Evolutionary conservation across 306 rosid species (phyloP), one percentile per base, ranked within the genome.

Genomic region (Quillaja saponaria): DNA sequence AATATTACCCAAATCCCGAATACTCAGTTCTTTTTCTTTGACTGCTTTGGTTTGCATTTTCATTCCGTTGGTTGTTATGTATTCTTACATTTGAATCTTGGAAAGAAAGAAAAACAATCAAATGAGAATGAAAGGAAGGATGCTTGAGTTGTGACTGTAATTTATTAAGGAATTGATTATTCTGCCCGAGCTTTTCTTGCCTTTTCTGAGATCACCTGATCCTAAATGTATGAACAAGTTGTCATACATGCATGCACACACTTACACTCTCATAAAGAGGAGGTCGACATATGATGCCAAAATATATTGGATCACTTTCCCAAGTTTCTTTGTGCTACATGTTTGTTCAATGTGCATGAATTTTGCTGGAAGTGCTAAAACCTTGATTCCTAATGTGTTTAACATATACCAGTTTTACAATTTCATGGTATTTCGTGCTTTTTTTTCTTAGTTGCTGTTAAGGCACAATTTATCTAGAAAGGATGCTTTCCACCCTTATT

Each of bases 1-100:
- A 14, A 17, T 17, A 39, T 31, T 40, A 20, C 11, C 19, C 52
- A 28, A 34, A 15, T 55, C 1, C 34, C 28, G 46, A 20, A 46
- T 67, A 58, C 15, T 35, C 58, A 35, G 31, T 52, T 52, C 39
- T 63, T 61, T 58, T 58, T 34, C 19, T 17, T 73, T 52, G 65
- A 63, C 39, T 13, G 17, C 1, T 66, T 59, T 31, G 48, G 53
- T 47, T n/a, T 67, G 35, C 14, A 67, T 54, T 14, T 47, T 67
- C 31, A 4, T 39, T 64, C 14, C 9, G 17, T 19, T 31, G 53
- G 16, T 18, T 33, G 35, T 28, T 66, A 51, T 59, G 5, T 31
- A 9, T 28, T 21, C 11, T 10, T 51, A 12, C 15, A 13, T 12
- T 25, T 25, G 20, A 14, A 33, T 62, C 56, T 51, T 16, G 7